Conservation (phyloP, 768 basidiomycete genomes). For the Podaxis pistillaris region DNA sequence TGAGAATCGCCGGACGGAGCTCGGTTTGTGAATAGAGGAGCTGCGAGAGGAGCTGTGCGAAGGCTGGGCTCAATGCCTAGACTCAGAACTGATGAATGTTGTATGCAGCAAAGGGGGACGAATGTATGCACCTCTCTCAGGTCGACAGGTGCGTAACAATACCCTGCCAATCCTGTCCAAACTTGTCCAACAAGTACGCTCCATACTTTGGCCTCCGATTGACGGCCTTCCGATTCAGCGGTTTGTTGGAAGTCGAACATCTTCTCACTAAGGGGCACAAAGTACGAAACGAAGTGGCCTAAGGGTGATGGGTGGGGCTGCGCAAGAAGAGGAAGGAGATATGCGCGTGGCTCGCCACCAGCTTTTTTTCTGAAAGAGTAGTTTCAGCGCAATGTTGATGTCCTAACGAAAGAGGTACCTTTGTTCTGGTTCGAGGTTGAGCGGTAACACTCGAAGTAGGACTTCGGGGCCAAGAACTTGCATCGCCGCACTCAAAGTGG, state of each 20-base stretch:
- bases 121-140: slow-evolving; percentile 53
- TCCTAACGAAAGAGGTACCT: slow-evolving; percentile 43
- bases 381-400: neutral
- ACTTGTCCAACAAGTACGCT: slow-evolving; percentile 90
- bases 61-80: slow-evolving; percentile 71
- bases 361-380: slow-evolving; percentile 49
- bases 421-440: slow-evolving; percentile 82
- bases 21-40: slow-evolving; percentile 88
- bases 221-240: slow-evolving; percentile 69
- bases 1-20: slow-evolving; percentile 79
- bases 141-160: slow-evolving; percentile 82
- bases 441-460: slow-evolving; percentile 69
- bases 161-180: slow-evolving; percentile 90
- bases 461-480: slow-evolving; percentile 82
- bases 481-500: slow-evolving; percentile 76
- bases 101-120: neutral
- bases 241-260: slow-evolving; percentile 88
- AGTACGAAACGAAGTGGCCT: slow-evolving; percentile 83
- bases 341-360: slow-evolving; percentile 85
- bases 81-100: slow-evolving; percentile 7
- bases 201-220: slow-evolving; percentile 93
- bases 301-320: slow-evolving; percentile 81
- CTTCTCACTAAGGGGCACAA: slow-evolving; percentile 90
- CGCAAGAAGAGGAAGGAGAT: slow-evolving; percentile 83
- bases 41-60: slow-evolving; percentile 90